Base-by-base conservation (phyloP, 139 green algal genomes). In the Zygnema cylindricum region DNA sequence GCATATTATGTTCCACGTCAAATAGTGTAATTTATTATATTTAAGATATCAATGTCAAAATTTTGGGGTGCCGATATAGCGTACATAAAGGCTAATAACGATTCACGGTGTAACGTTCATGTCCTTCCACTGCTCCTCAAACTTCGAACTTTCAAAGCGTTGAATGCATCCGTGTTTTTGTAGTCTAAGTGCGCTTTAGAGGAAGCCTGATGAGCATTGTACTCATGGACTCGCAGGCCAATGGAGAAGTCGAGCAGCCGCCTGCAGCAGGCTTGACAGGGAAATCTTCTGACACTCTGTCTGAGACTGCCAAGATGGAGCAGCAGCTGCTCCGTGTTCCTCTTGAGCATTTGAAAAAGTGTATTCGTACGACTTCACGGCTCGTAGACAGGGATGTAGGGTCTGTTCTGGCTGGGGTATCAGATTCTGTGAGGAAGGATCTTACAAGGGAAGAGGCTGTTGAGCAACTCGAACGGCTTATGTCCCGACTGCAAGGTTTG, bases 401-500 rank as follows among this genome's bases (percentile, higher is more conserved):
- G 2, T 2, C 79, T 1, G 32, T 86, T 41, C 42, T 77, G 1
- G 33, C 79, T 38, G 42, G 79, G 54, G 49, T 86, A 41, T 39
- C 38, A 7, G 79, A 76, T 36, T 41, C 79, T 1, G 79, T 69
- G 23, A 2, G 2, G 32, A 39, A 39, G 2, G 42, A 32, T 33
- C 2, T 79, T 33, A 40, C 55, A 23, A 11, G n/a, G 25, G 82
- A 49, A 1, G 82, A 81, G 25, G 82, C 82, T 1, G 57, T 84
- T 40, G 55, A 93, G 16, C 76, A 88, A 16, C 87, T 97, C 0
- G 91, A 93, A n/a, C 63, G 82, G 1, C 57, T 94, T 21, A 71
- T 94, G 1, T 2, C 39, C 0, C 88, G 89, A 75, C 93, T 97
- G 23, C 88, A 95, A 55, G 86, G 91, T 54, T 76, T 97, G 1